These are phyloP conservation scores for Wickerhamomyces sp. DNA, from an alignment of 1,139 yeast genomes.

Conservation along the genomic window DNA sequence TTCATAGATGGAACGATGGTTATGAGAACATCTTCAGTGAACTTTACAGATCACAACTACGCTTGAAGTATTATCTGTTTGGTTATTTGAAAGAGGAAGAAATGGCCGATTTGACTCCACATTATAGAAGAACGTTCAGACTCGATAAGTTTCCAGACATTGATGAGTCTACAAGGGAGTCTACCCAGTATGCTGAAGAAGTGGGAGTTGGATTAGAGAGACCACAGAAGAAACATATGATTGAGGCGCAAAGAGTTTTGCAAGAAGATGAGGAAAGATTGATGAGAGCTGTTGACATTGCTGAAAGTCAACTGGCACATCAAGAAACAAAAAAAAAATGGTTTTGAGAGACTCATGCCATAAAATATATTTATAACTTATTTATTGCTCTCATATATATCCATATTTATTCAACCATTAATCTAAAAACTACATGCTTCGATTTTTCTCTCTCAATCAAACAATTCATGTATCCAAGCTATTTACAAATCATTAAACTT, in stretches of 20 bases:
- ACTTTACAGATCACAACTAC: constrained; percentile 58
- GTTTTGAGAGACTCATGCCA: no score
- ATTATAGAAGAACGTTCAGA: constrained; percentile 28
- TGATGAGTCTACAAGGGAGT: background rate
- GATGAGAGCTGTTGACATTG: constrained; percentile 41
- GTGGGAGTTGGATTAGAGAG: constrained; percentile 53
- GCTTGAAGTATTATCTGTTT: constrained; percentile 44
- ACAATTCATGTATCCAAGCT: background rate
- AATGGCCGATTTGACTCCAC: constrained; percentile 52
- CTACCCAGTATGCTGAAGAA: constrained; percentile 23
- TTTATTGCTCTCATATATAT: background rate
- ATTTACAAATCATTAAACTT: background rate
- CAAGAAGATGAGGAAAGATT: constrained; percentile 68
- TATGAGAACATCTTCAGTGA: constrained; percentile 69
- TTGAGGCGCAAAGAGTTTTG: constrained; percentile 67
- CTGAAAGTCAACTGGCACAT: background rate
- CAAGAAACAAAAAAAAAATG: no score
- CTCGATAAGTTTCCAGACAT: constrained; percentile 1
- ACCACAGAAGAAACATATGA: constrained; percentile 67
- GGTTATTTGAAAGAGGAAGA: constrained; percentile 55
- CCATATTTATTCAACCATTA: background rate
- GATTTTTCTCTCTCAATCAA: no score
- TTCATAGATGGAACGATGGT: constrained; percentile 83
- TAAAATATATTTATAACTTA: no score
- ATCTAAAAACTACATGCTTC: constrained; percentile 1